Percentiles rank a stretch among this genome's conserved stretches.
phyloP scores from a whole-genome alignment of 2,329 filamentous ascomycete genomes.

The Westerdykella sp. region DNA sequence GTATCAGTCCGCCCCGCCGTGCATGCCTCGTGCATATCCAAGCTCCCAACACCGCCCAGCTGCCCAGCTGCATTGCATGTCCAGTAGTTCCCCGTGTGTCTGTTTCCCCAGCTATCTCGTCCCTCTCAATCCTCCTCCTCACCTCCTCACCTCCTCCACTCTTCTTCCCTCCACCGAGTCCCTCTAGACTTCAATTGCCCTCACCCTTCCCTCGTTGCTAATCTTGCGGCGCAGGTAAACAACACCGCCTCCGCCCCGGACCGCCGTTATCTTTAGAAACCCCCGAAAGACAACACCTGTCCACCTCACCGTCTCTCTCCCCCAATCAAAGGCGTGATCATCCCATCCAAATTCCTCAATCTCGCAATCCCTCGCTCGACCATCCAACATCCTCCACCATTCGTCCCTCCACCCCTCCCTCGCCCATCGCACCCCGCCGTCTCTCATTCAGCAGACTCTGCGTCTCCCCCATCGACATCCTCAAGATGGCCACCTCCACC shows the following conservation, averaged over 20 bases:
- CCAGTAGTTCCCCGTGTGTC: not conserved
- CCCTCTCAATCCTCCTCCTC: not conserved
- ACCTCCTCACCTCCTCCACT: not conserved
- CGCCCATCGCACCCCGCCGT: conserved; percentile 14
- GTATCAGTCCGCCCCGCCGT: conserved; percentile 8
- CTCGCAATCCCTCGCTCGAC: not conserved
- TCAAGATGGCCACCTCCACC: conserved; percentile 22
- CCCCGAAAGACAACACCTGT: not conserved
- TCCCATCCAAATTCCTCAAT: not conserved
- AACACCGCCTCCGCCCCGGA: too few species aligned
- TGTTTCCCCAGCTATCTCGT: not conserved
- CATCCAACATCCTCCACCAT: conserved; percentile 4
- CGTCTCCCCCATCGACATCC: conserved; percentile 24
- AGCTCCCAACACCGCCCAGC: conserved; percentile 1
- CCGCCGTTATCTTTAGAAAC: not conserved
- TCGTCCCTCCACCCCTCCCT: conserved; percentile 23
- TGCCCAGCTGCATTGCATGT: not conserved
- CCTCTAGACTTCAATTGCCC: not conserved
- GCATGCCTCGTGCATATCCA: conserved; percentile 9
- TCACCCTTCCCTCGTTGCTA: not conserved
- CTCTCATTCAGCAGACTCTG: conserved; percentile 15
- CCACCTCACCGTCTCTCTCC: conserved; percentile 13
- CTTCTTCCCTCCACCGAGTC: too few species aligned
- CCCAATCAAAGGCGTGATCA: conserved; percentile 20
- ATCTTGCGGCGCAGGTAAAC: not conserved